A percentile compares a stretch with the other conserved stretches of the same genome.
phyloP scores from a whole-genome alignment of 805 yeast species.

The Lipomyces lipofer region DNA sequence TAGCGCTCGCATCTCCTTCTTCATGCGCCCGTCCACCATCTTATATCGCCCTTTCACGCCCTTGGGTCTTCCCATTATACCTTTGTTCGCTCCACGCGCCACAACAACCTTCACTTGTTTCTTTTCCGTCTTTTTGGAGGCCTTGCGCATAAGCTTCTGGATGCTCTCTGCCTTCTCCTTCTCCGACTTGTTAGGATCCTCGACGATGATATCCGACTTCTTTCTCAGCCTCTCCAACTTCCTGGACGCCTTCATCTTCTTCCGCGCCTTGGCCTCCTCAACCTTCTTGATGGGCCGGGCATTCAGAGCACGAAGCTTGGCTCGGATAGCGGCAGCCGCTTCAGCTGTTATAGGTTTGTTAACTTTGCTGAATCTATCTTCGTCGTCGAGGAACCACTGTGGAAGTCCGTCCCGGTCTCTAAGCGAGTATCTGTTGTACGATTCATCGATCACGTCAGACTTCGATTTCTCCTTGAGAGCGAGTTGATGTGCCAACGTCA shows the following conservation, averaged over 20 bases:
- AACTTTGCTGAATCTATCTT: slow-evolving; percentile 76
- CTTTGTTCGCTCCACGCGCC: slow-evolving; percentile 82
- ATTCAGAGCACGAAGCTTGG: slow-evolving; percentile 75
- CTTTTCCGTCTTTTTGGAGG: slow-evolving; percentile 60
- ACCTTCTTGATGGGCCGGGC: slow-evolving; percentile 99
- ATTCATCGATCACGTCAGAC: slow-evolving; percentile 86
- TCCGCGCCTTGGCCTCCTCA: slow-evolving; percentile 95
- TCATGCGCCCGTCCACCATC: slow-evolving; percentile 98
- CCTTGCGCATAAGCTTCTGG: slow-evolving; percentile 75
- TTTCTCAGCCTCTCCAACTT: slow-evolving; percentile 85
- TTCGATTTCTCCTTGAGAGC: slow-evolving; percentile 80
- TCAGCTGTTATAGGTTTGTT: slow-evolving; percentile 94
- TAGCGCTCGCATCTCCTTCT: slow-evolving; percentile 94
- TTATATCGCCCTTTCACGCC: slow-evolving; percentile 97
- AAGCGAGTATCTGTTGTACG: slow-evolving; percentile 87
- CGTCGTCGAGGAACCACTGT: slow-evolving; percentile 97
- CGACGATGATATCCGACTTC: slow-evolving; percentile 89
- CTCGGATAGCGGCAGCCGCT: slow-evolving; percentile 75
- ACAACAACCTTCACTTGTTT: slow-evolving; percentile 87
- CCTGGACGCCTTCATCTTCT: slow-evolving; percentile 86
- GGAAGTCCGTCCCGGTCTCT: slow-evolving; percentile 90
- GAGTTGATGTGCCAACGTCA: slow-evolving; percentile 96
- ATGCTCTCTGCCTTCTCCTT: slow-evolving; percentile 94
- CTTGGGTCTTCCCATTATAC: slow-evolving; percentile 90
- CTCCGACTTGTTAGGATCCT: slow-evolving; percentile 83